phyloP scores from a whole-genome alignment of 2,329 filamentous ascomycete species.

The Fonsecaea pedrosoi region DNA sequence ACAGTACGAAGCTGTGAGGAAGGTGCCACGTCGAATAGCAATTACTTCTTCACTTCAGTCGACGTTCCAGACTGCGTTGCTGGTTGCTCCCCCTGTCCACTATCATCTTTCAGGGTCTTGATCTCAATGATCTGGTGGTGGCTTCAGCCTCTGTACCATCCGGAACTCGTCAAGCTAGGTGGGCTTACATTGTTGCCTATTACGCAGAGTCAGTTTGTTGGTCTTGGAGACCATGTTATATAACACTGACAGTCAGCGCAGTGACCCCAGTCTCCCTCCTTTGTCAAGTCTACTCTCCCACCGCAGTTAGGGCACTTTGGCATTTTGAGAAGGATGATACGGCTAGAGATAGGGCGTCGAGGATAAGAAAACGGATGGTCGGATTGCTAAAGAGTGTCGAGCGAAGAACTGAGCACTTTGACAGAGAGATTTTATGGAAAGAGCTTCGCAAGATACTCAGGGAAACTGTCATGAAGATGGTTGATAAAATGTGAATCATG shows the following conservation, averaged over 20 bases:
- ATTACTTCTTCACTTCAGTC: conserved; percentile 24
- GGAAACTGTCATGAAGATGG: background rate
- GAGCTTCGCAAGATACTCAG: background rate
- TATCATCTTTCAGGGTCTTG: conserved; percentile 24
- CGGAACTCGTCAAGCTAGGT: background rate
- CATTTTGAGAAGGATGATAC: conserved; percentile 21
- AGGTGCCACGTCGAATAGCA: background rate
- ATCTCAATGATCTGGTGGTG: conserved; percentile 29
- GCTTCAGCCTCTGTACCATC: background rate
- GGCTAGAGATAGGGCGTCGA: background rate
- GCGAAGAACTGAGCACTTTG: background rate
- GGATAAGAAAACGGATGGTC: background rate
- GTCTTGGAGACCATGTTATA: background rate
- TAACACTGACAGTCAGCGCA: conserved; percentile 35
- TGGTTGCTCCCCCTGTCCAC: conserved; percentile 7
- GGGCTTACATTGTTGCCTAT: conserved; percentile 31
- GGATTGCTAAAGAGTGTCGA: background rate
- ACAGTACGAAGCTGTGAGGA: background rate
- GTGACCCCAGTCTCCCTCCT: conserved; percentile 38
- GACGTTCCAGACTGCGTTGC: background rate
- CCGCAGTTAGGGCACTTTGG: conserved; percentile 36
- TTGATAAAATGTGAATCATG: background rate
- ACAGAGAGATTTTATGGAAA: background rate
- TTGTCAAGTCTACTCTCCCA: conserved; percentile 37
- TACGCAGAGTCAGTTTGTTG: conserved; percentile 7